Conservation (phyloP, 768 basidiomycete species). For the Phlebiopsis flavidoalba region DNA sequence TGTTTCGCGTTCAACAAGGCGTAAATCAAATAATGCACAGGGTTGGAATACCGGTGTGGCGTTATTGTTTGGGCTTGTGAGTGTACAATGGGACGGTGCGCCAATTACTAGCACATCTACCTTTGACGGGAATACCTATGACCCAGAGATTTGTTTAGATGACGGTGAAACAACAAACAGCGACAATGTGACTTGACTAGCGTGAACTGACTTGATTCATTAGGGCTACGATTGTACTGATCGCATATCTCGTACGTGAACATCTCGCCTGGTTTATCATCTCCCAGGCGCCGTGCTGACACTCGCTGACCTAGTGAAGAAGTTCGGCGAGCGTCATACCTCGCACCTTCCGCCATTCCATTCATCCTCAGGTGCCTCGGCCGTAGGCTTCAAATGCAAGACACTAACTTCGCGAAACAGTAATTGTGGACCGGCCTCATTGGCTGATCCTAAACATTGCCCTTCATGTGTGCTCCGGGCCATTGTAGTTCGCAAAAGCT, state of each 20-base stretch:
- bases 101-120: neutral
- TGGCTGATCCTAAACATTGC: slow-evolving; percentile 86
- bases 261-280: neutral
- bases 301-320: slow-evolving; percentile 52
- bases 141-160: neutral
- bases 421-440: slow-evolving; percentile 71
- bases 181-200: too few species aligned
- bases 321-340: slow-evolving; percentile 74
- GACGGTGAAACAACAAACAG: neutral
- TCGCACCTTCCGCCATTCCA: slow-evolving; percentile 58
- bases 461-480: slow-evolving; percentile 75
- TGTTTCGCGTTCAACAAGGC: slow-evolving; percentile 72
- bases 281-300: neutral
- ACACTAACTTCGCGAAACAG: slow-evolving; percentile 17
- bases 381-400: neutral
- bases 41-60: slow-evolving; percentile 77
- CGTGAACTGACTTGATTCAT: neutral
- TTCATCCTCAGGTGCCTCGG: slow-evolving; percentile 42
- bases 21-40: slow-evolving; percentile 73
- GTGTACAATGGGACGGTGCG: slow-evolving; percentile 85
- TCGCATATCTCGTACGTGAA: slow-evolving; percentile 66
- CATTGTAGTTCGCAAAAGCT: slow-evolving; percentile 42
- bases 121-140: neutral
- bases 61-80: slow-evolving; percentile 79
- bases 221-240: slow-evolving; percentile 76